These are phyloP conservation scores for Gloeostereum incarnatum DNA, from an alignment of 768 basidiomycete genomes.

Conservation along the genomic window DNA sequence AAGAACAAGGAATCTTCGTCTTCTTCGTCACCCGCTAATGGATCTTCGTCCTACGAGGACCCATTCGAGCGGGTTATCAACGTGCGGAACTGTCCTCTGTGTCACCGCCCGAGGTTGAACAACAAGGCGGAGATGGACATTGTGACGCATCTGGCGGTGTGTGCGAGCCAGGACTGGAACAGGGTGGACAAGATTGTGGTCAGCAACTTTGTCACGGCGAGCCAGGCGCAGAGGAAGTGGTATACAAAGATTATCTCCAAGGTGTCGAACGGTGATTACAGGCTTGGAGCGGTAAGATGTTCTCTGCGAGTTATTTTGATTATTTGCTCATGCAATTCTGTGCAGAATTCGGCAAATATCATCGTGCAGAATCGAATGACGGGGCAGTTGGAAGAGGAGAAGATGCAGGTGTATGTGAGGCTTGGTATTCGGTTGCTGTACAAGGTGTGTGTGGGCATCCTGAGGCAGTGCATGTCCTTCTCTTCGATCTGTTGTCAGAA, in stretches of 20 bases:
- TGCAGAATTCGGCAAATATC: constrained; percentile 92
- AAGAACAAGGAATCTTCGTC: constrained; percentile 16
- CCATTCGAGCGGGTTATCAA: constrained; percentile 85
- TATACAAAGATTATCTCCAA: constrained; percentile 86
- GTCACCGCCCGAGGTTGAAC: constrained; percentile 79
- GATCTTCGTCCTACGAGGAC: constrained; percentile 19
- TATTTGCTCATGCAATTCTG: neutral
- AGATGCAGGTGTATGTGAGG: constrained; percentile 92
- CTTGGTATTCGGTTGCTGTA: constrained; percentile 90
- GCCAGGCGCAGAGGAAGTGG: constrained; percentile 96
- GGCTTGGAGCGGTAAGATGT: constrained; percentile 82
- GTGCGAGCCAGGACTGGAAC: constrained; percentile 89
- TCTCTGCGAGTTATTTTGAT: constrained; percentile 5
- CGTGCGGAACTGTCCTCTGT: constrained; percentile 89
- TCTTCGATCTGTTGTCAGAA: neutral
- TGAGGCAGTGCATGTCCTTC: neutral
- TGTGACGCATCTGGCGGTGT: constrained; percentile 93
- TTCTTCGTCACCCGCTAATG: constrained; percentile 1
- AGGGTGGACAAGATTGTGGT: constrained; percentile 85
- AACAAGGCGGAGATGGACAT: constrained; percentile 91
- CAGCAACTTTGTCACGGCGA: constrained; percentile 89
- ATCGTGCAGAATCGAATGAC: constrained; percentile 92
- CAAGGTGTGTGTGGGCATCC: constrained; percentile 35
- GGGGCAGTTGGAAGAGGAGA: constrained; percentile 92
- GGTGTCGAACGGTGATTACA: constrained; percentile 80